Base-by-base conservation (phyloP, 2,329 filamentous ascomycete genomes). In the Didymellaceae sp. region DNA sequence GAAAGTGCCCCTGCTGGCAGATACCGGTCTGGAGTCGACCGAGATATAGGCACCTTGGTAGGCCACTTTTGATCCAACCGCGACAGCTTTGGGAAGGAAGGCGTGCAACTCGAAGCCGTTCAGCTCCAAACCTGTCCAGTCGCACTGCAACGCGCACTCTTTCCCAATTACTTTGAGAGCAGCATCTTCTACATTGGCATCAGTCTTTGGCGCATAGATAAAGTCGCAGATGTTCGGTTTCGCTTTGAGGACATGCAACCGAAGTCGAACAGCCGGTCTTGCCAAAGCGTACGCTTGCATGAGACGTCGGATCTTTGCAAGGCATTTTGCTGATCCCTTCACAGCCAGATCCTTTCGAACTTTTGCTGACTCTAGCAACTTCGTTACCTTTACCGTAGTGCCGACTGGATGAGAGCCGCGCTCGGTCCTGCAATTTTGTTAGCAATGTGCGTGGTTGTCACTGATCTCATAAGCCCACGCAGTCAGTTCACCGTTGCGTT, bases 271-370 rank as follows among this genome's bases (percentile, higher is more conserved):
- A n/a, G 77, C 69, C 6, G 86, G 85, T 57, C 86, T 80, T 5
- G 87, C 84, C 40, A 92, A 75, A 4, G 81, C 86, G 71, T 90
- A 90, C 0, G 82, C 76, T 52, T 83, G 78, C 26, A 92, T 70
- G 16, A 88, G 73, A 14, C 80, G 74, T 58, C 82, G 86, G 61
- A 89, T 81, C 38, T 77, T 83, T 2, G 73, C 70, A 5, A 89
- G 66, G 0, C 75, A 80, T 64, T 83, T 88, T 2, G 77, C 61
- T 3, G 81, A 76, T n/a, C 84, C 78, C 62, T 85, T 87, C 24
- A 84, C 57, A 10, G 80, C 77, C 5, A 78, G 71, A 59, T 86
- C 81, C 56, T 80, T 81, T 25, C 89, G 81, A 6, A 91, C 87
- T 0, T 87, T 87, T 16, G 88, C 67, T 14, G 72, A 71, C 5